A percentile compares a stretch with the other conserved stretches of the same genome.
Conservation (phyloP, 257 asterid genomes). For the Verbena officinalis region DNA sequence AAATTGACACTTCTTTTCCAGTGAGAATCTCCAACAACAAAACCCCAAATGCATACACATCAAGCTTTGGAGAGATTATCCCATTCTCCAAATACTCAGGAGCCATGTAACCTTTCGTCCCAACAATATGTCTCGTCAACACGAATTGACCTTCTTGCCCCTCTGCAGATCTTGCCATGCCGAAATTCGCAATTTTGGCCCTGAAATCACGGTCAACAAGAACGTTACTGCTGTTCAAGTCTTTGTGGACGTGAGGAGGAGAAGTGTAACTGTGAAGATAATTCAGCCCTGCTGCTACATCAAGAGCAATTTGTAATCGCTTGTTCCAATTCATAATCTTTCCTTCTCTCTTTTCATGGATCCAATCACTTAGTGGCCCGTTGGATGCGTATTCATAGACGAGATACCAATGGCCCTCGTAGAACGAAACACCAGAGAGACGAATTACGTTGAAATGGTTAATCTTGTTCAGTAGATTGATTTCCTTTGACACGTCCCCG, state of each 20-base stretch:
- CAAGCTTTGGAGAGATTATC: slow-evolving; percentile 73
- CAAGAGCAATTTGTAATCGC: slow-evolving; percentile 71
- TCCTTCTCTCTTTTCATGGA: slow-evolving; percentile 28
- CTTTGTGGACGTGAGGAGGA: slow-evolving; percentile 84
- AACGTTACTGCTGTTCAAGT: slow-evolving; percentile 64
- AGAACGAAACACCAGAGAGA: slow-evolving; percentile 79
- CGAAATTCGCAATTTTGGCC: slow-evolving; percentile 73
- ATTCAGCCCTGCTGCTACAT: slow-evolving; percentile 78
- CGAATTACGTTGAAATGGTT: slow-evolving; percentile 88
- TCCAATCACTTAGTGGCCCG: slow-evolving; percentile 68
- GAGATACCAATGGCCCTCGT: slow-evolving; percentile 78
- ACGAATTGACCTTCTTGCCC: slow-evolving; percentile 70
- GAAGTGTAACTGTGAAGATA: slow-evolving; percentile 82
- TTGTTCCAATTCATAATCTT: slow-evolving; percentile 54
- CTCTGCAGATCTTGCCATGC: slow-evolving; percentile 72
- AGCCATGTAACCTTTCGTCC: slow-evolving; percentile 97
- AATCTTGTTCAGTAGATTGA: slow-evolving; percentile 69
- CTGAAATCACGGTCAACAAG: slow-evolving; percentile 69
- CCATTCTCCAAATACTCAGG: slow-evolving; percentile 97
- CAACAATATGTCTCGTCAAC: slow-evolving; percentile 86
- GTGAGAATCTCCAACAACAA: slow-evolving; percentile 80
- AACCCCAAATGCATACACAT: slow-evolving; percentile 86
- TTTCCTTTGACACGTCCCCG: slow-evolving; percentile 85
- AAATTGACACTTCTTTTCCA: slow-evolving; percentile 57
- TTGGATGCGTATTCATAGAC: slow-evolving; percentile 82